Percentiles rank a stretch among this genome's conserved stretches.
Evolutionary conservation across 805 yeast species (phyloP).

Genomic region (Saturnispora zaruensis): DNA sequence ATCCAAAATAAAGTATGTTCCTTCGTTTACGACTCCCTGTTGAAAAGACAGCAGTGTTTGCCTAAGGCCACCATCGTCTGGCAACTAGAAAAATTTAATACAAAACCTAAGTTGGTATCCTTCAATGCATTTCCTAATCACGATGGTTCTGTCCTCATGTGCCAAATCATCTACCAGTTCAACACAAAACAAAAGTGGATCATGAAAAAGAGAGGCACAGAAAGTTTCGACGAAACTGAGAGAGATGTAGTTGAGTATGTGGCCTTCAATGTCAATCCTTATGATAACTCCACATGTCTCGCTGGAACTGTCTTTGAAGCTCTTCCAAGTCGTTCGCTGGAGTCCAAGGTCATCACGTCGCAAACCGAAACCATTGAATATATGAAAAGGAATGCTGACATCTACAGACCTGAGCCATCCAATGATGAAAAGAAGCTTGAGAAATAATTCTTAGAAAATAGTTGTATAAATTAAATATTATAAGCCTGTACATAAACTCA

Average conservation of each 20-base stretch:
- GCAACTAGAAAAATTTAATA: constrained; percentile 65
- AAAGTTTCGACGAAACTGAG: constrained; percentile 37
- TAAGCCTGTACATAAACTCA: constrained; percentile 9
- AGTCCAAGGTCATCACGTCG: constrained; percentile 23
- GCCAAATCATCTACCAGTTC: constrained; percentile 53
- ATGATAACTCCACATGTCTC: constrained; percentile 45
- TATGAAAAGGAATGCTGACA: constrained; percentile 30
- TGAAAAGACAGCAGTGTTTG: constrained; percentile 40
- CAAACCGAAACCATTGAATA: constrained; percentile 23
- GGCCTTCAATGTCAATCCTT: constrained; percentile 54
- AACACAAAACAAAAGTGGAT: constrained; percentile 54
- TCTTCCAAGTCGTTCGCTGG: constrained; percentile 31
- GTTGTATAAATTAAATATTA: not conserved
- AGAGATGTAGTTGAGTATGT: constrained; percentile 53
- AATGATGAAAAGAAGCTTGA: constrained; percentile 17
- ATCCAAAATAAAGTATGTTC: constrained; percentile 41
- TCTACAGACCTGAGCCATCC: constrained; percentile 30
- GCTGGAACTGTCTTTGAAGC: constrained; percentile 65
- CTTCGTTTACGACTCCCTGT: constrained; percentile 56
- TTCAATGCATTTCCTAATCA: constrained; percentile 47
- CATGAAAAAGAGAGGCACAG: constrained; percentile 35
- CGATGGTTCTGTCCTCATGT: constrained; percentile 30
- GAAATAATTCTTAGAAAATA: constrained; percentile 3
- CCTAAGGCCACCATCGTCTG: constrained; percentile 63
- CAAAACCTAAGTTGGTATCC: constrained; percentile 62